Conservation (phyloP, 305 asterid genomes). For the Lippia alba region DNA sequence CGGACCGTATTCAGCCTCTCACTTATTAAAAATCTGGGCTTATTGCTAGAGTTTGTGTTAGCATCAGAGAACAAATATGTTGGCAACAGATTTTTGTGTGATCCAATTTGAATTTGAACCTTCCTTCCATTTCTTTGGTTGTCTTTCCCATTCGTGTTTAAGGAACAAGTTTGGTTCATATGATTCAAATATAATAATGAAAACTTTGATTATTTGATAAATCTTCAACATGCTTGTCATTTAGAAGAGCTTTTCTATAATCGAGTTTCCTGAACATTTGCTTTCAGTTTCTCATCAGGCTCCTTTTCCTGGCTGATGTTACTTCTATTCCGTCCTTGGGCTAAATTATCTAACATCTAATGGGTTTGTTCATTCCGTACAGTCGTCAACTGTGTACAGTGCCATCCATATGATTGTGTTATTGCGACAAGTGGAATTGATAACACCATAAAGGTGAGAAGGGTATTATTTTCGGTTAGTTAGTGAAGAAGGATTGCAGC, state of each 20-base stretch:
- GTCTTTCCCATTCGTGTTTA: not conserved
- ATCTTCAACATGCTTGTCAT: too few species aligned
- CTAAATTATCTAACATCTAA: slow-evolving; percentile 12
- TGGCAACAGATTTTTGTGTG: not conserved
- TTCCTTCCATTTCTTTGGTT: not conserved
- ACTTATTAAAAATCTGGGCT: not conserved
- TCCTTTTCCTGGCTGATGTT: not conserved
- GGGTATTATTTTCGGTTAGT: slow-evolving; percentile 14
- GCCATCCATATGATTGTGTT: slow-evolving; percentile 87
- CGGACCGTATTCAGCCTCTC: not conserved
- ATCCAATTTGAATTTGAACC: not conserved
- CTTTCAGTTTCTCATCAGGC: slow-evolving; percentile 4
- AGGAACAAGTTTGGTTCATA: not conserved
- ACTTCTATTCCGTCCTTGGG: not conserved
- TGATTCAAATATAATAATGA: not conserved
- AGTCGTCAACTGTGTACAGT: slow-evolving; percentile 97
- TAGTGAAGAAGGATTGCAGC: slow-evolving; percentile 2
- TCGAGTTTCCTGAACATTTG: not conserved
- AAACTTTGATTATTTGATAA: not conserved
- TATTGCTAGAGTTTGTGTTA: slow-evolving; percentile 2
- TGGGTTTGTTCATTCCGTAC: slow-evolving; percentile 32
- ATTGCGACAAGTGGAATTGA: slow-evolving; percentile 99
- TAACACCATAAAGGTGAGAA: slow-evolving; percentile 87
- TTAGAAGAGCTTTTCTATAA: not conserved
- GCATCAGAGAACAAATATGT: not conserved